Conservation (phyloP, 176 grass and related monocot genomes). For the bread wheat (Triticum aestivum) region DNA sequence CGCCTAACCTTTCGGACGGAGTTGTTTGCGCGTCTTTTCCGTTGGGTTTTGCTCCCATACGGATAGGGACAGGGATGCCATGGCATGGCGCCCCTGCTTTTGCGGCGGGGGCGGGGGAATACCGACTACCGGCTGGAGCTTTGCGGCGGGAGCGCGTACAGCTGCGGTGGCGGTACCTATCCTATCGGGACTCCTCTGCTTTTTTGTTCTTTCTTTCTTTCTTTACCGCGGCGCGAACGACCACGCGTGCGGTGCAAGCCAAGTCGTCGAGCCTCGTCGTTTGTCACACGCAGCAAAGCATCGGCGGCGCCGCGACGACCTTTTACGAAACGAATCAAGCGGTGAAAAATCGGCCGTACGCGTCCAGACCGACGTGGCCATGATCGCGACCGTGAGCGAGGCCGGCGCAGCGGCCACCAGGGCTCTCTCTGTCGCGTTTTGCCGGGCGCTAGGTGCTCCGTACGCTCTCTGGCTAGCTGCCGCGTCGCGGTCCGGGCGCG, state of each 20-base stretch:
- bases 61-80: slow-evolving; percentile 14
- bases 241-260: neutral
- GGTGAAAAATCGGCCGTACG: neutral
- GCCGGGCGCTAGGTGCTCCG: neutral
- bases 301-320: neutral
- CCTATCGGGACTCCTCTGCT: neutral
- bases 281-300: neutral
- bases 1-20: neutral
- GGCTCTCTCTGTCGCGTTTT: neutral
- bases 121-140: neutral
- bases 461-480: neutral
- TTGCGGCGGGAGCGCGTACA: neutral
- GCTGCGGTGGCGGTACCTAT: neutral
- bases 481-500: neutral
- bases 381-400: neutral
- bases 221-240: neutral
- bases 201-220: neutral
- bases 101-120: neutral
- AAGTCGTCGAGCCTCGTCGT: neutral
- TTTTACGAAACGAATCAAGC: neutral
- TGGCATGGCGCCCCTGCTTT: neutral
- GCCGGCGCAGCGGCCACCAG: neutral
- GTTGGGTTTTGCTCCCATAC: neutral
- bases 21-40: neutral
- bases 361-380: neutral